phyloP scores from a whole-genome alignment of 2,329 filamentous ascomycete genomes.

The Raffaelea ambrosiae region DNA sequence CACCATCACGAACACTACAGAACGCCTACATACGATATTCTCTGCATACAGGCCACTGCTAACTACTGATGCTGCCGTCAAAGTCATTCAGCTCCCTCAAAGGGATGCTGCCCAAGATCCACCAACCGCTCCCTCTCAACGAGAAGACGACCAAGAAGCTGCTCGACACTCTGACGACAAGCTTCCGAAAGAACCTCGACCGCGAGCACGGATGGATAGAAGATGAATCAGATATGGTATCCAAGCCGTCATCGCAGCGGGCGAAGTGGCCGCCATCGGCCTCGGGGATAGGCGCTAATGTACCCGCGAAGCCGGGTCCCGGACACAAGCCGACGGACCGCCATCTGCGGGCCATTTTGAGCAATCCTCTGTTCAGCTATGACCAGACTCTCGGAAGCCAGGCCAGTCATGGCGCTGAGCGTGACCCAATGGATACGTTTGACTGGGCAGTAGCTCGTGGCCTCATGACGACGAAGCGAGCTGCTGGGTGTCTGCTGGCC shows the following conservation, averaged over 20 bases:
- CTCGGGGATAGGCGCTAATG: too few relatives aligned
- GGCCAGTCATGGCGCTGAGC: conserved; percentile 11
- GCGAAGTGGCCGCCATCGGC: too few relatives aligned
- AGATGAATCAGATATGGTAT: conserved; percentile 15
- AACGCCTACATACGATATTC: too few relatives aligned
- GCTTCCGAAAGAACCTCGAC: conserved; percentile 51
- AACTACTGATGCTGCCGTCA: conserved; percentile 24
- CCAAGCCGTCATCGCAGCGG: neutral
- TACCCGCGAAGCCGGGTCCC: too few relatives aligned
- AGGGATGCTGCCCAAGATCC: conserved; percentile 33
- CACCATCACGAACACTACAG: too few relatives aligned
- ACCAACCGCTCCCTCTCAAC: conserved; percentile 44
- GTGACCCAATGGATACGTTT: conserved; percentile 46
- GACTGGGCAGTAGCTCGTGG: conserved; percentile 45
- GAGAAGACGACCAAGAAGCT: conserved; percentile 44
- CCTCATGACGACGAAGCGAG: conserved; percentile 45
- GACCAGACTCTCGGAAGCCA: conserved; percentile 21
- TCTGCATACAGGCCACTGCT: too few relatives aligned
- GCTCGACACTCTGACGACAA: conserved; percentile 46
- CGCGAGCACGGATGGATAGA: conserved; percentile 42
- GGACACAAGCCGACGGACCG: conserved; percentile 29
- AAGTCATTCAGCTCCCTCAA: conserved; percentile 29
- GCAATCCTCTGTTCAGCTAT: conserved; percentile 45
- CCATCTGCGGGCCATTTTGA: conserved; percentile 48
- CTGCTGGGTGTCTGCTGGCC: conserved; percentile 43